These are phyloP conservation scores for Saccharomycopsis hybrid DNA, from an alignment of 1,139 yeast genomes.

Conservation along the genomic window DNA sequence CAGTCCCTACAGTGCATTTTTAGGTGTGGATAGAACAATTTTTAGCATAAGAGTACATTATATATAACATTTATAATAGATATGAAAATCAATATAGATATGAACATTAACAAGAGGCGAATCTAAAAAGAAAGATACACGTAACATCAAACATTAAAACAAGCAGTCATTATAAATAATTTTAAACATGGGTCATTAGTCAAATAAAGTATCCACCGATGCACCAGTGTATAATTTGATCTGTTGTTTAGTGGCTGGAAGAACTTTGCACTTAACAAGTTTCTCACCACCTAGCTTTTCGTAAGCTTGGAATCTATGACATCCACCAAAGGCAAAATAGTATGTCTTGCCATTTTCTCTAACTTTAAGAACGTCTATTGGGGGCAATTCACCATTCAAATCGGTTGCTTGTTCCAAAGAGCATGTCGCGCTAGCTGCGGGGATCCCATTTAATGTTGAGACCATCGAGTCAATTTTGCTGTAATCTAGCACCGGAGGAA, in stretches of 20 bases:
- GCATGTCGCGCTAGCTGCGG: constrained; percentile 62
- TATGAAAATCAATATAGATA: no score
- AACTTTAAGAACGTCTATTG: constrained; percentile 67
- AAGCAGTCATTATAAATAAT: no score
- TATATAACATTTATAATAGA: no score
- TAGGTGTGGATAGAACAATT: no score
- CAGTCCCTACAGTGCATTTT: no score
- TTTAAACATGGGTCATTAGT: constrained; percentile 1
- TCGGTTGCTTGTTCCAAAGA: constrained; percentile 38
- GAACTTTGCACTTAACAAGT: constrained; percentile 54
- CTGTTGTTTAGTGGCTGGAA: constrained; percentile 64
- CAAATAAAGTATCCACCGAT: constrained; percentile 52
- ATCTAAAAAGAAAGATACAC: no score
- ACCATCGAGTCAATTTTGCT: constrained; percentile 75
- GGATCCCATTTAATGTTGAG: constrained; percentile 58
- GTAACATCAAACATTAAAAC: no score
- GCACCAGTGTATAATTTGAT: constrained; percentile 57
- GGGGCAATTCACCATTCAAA: constrained; percentile 56
- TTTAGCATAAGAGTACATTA: no score
- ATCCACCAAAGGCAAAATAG: constrained; percentile 82
- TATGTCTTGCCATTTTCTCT: constrained; percentile 52
- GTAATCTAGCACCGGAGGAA: constrained; percentile 72
- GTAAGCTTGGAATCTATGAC: constrained; percentile 78
- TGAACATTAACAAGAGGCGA: no score
- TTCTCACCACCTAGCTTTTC: constrained; percentile 42